Evolutionary conservation across 2,329 filamentous ascomycete genomes (phyloP).

Genomic region (Fusarium domesticum): DNA sequence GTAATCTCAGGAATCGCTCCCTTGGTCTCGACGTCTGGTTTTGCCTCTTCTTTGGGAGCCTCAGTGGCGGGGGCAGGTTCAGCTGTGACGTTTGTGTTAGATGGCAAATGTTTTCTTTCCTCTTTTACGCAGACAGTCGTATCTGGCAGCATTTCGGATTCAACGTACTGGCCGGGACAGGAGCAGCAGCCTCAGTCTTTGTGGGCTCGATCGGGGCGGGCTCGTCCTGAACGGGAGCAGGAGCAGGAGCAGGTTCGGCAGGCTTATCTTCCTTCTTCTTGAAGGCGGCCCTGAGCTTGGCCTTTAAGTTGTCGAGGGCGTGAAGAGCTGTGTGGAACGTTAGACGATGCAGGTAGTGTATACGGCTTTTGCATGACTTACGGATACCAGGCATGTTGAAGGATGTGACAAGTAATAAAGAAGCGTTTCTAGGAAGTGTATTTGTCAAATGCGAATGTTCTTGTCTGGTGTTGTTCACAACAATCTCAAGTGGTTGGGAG

Average conservation of each 20-base stretch:
- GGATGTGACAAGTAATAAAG: slow-evolving; percentile 1
- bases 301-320: slow-evolving; percentile 54
- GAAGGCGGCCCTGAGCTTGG: slow-evolving; percentile 53
- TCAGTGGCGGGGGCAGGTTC: slow-evolving; percentile 27
- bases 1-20: slow-evolving; percentile 28
- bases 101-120: too few species aligned
- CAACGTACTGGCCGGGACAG: slow-evolving; percentile 33
- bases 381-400: slow-evolving; percentile 52
- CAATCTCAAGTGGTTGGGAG: too few species aligned
- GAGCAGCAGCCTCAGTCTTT: slow-evolving; percentile 13
- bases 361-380: slow-evolving; percentile 35
- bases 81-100: slow-evolving; percentile 12
- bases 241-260: slow-evolving; percentile 1
- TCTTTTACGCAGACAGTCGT: background rate
- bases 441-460: too few species aligned
- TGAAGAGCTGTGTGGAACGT: slow-evolving; percentile 43
- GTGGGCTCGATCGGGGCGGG: slow-evolving; percentile 23
- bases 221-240: slow-evolving; percentile 1
- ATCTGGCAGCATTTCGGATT: slow-evolving; percentile 9
- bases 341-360: background rate
- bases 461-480: too few species aligned
- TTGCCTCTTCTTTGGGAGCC: slow-evolving; percentile 28
- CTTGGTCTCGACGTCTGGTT: slow-evolving; percentile 27
- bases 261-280: slow-evolving; percentile 41
- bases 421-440: slow-evolving; percentile 4